These are phyloP conservation scores for Talaromyces sp. DNA, from an alignment of 2,329 filamentous ascomycete species.

Conservation along the genomic window DNA sequence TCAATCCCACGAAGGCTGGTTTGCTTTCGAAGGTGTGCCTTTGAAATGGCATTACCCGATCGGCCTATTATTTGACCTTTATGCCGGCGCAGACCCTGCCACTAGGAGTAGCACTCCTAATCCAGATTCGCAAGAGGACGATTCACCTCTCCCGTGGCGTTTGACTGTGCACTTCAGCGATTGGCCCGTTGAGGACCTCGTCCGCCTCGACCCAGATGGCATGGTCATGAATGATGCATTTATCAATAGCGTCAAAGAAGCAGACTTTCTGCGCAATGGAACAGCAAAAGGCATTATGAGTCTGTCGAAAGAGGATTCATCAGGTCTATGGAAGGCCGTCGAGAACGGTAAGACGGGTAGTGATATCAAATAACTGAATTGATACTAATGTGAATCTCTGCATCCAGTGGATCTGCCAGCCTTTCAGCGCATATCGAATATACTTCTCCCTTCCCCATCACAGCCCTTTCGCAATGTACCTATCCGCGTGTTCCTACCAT, in stretches of 20 bases:
- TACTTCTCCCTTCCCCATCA: constrained; percentile 70
- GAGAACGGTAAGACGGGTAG: constrained; percentile 60
- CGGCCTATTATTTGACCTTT: constrained; percentile 70
- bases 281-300: constrained; percentile 90
- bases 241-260: constrained; percentile 74
- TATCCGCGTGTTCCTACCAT: constrained; percentile 80
- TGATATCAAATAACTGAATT: neutral
- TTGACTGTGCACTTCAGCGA: constrained; percentile 64
- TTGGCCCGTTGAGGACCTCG: constrained; percentile 61
- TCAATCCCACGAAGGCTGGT: constrained; percentile 59
- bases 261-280: constrained; percentile 84
- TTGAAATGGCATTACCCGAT: constrained; percentile 74
- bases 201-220: constrained; percentile 58
- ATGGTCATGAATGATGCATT: constrained; percentile 66
- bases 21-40: constrained; percentile 68
- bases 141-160: constrained; percentile 59
- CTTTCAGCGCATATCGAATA: constrained; percentile 74
- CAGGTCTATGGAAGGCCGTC: constrained; percentile 78
- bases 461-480: constrained; percentile 80
- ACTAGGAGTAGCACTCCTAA: constrained; percentile 29
- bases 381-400: neutral
- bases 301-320: constrained; percentile 80
- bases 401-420: constrained; percentile 67
- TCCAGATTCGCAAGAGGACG: constrained; percentile 20
- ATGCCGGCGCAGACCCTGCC: constrained; percentile 58